Evolutionary conservation across 306 rosid genomes (phyloP).

Genomic region (Dalbergia cultrata): DNA sequence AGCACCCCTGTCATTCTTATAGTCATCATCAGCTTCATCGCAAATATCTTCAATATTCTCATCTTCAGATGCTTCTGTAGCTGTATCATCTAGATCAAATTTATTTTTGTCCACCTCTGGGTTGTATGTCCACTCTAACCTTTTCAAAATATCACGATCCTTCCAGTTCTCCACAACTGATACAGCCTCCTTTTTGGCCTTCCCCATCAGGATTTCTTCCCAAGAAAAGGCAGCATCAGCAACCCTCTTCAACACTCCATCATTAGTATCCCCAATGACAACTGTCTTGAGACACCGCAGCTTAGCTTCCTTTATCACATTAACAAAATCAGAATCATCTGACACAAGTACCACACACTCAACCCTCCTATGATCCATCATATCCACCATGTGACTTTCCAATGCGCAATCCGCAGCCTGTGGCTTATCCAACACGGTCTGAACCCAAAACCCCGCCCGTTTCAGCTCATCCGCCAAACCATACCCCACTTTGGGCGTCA

Average conservation of each 20-base stretch:
- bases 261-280: constrained; percentile 75
- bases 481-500: constrained; percentile 69
- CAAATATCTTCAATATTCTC: constrained; percentile 46
- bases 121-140: constrained; percentile 85
- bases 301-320: constrained; percentile 79
- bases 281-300: constrained; percentile 74
- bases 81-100: constrained; percentile 39
- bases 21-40: constrained; percentile 51
- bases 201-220: constrained; percentile 83
- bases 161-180: constrained; percentile 81
- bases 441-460: constrained; percentile 80
- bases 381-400: constrained; percentile 66
- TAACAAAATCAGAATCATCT: constrained; percentile 73
- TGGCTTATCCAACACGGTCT: constrained; percentile 58
- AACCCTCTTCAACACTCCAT: constrained; percentile 78
- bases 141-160: constrained; percentile 75
- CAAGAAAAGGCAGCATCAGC: constrained; percentile 78
- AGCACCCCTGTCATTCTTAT: constrained; percentile 50
- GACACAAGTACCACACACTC: constrained; percentile 89
- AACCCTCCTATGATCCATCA: constrained; percentile 70
- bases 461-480: constrained; percentile 74
- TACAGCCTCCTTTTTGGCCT: constrained; percentile 79
- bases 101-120: constrained; percentile 57
- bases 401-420: constrained; percentile 64
- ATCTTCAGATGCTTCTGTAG: constrained; percentile 50